A percentile compares a stretch with the other conserved stretches of the same genome.
phyloP scores from a whole-genome alignment of 345 rosid species.

The Populus ilicifolia region DNA sequence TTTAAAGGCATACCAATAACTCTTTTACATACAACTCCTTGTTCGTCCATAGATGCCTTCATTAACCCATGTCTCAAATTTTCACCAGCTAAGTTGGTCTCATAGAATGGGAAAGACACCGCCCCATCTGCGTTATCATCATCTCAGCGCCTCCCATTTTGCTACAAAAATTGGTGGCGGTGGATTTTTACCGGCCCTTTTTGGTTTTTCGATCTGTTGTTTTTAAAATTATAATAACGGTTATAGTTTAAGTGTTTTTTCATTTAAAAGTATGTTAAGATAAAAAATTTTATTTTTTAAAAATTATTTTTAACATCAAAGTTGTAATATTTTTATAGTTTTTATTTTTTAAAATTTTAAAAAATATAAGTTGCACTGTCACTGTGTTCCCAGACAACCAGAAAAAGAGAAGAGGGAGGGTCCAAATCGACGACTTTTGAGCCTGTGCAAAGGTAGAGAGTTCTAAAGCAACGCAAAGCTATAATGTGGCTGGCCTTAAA shows the following conservation, averaged over 20 bases:
- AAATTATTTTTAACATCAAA: too few species aligned
- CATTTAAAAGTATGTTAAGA: too few species aligned
- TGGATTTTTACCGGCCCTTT: slow-evolving; percentile 20
- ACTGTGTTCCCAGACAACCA: neutral
- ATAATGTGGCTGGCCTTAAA: slow-evolving; percentile 17
- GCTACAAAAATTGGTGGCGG: neutral
- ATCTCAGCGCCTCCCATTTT: slow-evolving; percentile 9
- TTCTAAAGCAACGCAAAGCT: slow-evolving; percentile 10
- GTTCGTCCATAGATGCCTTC: neutral
- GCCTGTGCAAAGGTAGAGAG: slow-evolving; percentile 14
- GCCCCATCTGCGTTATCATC: neutral
- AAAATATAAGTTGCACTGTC: too few species aligned
- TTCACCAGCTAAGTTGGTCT: too few species aligned
- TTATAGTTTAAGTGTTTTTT: too few species aligned
- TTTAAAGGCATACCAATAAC: too few species aligned
- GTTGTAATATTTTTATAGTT: neutral
- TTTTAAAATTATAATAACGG: too few species aligned
- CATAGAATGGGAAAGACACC: too few species aligned
- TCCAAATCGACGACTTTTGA: slow-evolving; percentile 25
- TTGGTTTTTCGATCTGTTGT: accelerated
- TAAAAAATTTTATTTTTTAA: too few species aligned
- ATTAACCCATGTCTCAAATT: neutral
- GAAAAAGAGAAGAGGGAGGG: slow-evolving; percentile 13
- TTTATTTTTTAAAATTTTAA: too few species aligned
- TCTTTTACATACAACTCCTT: neutral